Evolutionary conservation across 176 grass and related monocot species (phyloP).

Genomic region (Aegilops umbellulata): DNA sequence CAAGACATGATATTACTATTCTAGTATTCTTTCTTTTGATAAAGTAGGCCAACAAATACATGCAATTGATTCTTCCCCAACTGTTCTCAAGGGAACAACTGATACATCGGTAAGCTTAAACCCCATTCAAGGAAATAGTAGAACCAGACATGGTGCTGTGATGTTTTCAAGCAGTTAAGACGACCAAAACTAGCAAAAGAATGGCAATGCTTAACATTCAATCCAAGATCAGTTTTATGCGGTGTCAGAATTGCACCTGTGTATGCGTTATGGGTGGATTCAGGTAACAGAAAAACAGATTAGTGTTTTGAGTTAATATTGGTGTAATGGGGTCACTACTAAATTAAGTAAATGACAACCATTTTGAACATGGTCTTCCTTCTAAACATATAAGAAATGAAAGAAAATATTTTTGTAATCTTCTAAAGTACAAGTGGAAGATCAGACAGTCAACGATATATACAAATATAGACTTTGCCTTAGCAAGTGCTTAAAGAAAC

Average conservation of each 20-base stretch:
- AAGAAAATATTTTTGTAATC: background rate
- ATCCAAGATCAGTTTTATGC: background rate
- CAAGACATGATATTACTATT: conserved; percentile 15
- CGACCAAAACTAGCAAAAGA: background rate
- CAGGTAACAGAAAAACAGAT: background rate
- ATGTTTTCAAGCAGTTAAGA: background rate
- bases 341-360: background rate
- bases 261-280: background rate
- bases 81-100: no score
- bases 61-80: no score
- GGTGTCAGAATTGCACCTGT: background rate
- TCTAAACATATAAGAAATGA: no score
- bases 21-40: background rate
- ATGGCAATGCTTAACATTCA: background rate
- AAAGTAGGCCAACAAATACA: no score
- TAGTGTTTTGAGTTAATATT: background rate
- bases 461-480: conserved; percentile 9
- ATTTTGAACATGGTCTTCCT: background rate
- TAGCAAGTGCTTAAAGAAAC: background rate
- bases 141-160: no score
- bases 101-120: background rate
- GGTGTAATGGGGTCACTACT: background rate
- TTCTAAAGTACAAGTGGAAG: background rate
- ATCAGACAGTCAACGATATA: background rate
- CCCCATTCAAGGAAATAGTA: background rate